Evolutionary conservation across 148 eudicot species (phyloP).

Genomic region (Diospyros lotus): DNA sequence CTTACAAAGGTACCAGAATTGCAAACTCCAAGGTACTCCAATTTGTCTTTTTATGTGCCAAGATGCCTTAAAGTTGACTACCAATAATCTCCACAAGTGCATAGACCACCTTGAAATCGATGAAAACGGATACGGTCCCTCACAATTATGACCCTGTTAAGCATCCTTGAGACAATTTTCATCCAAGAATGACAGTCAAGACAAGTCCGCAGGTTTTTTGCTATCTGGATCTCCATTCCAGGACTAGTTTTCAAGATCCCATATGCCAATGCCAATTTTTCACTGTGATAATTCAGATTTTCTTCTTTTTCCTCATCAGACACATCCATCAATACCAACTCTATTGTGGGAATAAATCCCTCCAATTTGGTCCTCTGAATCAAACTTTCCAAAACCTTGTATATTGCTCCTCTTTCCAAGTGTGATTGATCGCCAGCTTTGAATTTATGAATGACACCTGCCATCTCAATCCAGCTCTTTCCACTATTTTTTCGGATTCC

Average conservation of each 20-base stretch:
- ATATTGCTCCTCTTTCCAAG: slow-evolving; percentile 38
- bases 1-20: background rate
- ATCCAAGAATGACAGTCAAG: slow-evolving; percentile 67
- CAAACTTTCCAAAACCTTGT: slow-evolving; percentile 45
- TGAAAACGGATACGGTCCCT: slow-evolving; percentile 73
- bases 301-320: slow-evolving; percentile 75
- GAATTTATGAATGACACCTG: slow-evolving; percentile 48
- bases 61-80: slow-evolving; percentile 18
- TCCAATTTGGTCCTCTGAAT: slow-evolving; percentile 38
- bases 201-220: slow-evolving; percentile 65
- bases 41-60: background rate
- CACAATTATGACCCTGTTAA: slow-evolving; percentile 57
- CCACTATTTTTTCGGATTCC: slow-evolving; percentile 45
- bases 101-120: slow-evolving; percentile 51
- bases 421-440: slow-evolving; percentile 49
- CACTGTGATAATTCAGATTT: slow-evolving; percentile 64
- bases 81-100: slow-evolving; percentile 74
- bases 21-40: background rate
- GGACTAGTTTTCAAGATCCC: slow-evolving; percentile 58
- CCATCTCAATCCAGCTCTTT: slow-evolving; percentile 66
- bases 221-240: slow-evolving; percentile 41
- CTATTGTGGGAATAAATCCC: slow-evolving; percentile 42
- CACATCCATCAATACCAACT: slow-evolving; percentile 68
- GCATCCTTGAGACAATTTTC: slow-evolving; percentile 45
- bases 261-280: slow-evolving; percentile 59